Conservation (phyloP, 1,139 yeast genomes). For the Blastobotrys proliferans region DNA sequence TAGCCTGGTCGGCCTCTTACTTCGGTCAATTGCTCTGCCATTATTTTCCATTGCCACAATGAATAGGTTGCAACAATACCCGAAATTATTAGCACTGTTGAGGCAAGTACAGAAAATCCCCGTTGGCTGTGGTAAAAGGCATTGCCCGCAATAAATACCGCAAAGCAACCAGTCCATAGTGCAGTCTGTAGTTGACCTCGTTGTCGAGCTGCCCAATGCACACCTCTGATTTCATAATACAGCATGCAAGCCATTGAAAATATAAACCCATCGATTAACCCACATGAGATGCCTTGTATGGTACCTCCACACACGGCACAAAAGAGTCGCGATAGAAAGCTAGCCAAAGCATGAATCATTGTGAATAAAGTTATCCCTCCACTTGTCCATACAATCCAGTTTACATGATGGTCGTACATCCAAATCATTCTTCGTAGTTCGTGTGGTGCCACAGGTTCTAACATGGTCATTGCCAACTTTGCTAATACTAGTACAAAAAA, state of each 20-base stretch:
- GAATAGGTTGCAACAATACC: not conserved
- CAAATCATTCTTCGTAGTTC: not conserved
- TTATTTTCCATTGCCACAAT: no score
- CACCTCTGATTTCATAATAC: constrained; percentile 1
- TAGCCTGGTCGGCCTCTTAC: no score
- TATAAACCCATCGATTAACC: constrained; percentile 3
- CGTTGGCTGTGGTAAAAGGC: not conserved
- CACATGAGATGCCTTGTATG: constrained; percentile 6
- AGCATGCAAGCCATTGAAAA: constrained; percentile 3
- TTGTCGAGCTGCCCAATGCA: not conserved
- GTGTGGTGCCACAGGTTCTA: constrained; percentile 4
- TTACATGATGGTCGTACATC: constrained; percentile 7
- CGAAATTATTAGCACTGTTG: constrained; percentile 2
- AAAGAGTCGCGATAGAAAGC: constrained; percentile 1
- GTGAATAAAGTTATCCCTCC: constrained; percentile 9
- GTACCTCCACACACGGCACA: constrained; percentile 9
- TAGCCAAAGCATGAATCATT: constrained; percentile 2
- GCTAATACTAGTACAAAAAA: constrained; percentile 1
- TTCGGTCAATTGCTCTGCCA: no score
- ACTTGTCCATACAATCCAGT: not conserved
- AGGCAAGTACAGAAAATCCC: constrained; percentile 3
- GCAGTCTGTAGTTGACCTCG: not conserved
- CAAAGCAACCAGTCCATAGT: not conserved
- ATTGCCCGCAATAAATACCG: constrained; percentile 10
- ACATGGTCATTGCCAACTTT: not conserved